Evolutionary conservation across 768 basidiomycete genomes (phyloP).

Genomic region (Tricholoma bakamatsutake): DNA sequence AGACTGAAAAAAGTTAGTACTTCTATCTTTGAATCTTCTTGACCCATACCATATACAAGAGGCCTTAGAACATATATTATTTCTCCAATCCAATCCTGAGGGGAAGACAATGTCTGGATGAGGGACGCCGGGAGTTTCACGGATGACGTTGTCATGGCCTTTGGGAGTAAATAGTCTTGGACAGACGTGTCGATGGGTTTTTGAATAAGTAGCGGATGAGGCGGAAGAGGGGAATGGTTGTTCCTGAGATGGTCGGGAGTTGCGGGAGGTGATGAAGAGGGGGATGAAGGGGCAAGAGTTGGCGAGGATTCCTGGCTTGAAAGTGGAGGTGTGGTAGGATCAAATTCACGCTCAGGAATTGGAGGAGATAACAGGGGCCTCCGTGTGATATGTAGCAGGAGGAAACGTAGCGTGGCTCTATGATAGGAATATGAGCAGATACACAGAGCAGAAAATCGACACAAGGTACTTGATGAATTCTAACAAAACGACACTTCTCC

Average conservation of each 20-base stretch:
- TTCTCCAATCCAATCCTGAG: constrained; percentile 74
- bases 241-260: constrained; percentile 81
- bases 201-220: constrained; percentile 56
- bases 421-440: constrained; percentile 9
- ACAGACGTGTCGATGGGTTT: constrained; percentile 49
- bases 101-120: constrained; percentile 50
- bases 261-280: constrained; percentile 46
- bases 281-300: constrained; percentile 54
- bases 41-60: constrained; percentile 62
- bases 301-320: constrained; percentile 51
- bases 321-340: constrained; percentile 60
- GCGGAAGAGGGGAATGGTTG: constrained; percentile 62
- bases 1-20: constrained; percentile 22
- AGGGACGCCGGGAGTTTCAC: constrained; percentile 70
- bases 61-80: constrained; percentile 67
- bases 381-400: constrained; percentile 68
- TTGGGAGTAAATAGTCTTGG: constrained; percentile 80
- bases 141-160: constrained; percentile 66
- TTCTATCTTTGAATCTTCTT: neutral
- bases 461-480: constrained; percentile 80
- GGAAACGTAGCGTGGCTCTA: constrained; percentile 71
- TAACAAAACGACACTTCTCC: constrained; percentile 71
- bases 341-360: constrained; percentile 85
- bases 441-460: constrained; percentile 1
- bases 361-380: constrained; percentile 73